Conservation (phyloP, 2,329 filamentous ascomycete genomes). For the Rhytidhysteron rufulum region DNA sequence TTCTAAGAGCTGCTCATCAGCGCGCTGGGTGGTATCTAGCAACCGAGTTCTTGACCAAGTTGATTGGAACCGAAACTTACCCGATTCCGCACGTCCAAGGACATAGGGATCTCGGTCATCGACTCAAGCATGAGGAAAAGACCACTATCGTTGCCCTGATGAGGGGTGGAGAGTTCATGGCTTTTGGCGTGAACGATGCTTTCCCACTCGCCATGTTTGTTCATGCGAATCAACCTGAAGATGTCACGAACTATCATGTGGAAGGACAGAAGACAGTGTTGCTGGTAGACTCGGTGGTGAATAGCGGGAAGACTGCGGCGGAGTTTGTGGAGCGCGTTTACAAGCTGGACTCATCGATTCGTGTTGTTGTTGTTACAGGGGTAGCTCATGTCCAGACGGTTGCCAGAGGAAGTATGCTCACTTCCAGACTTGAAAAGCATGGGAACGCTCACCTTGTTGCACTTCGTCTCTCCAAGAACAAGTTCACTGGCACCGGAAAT, state of each 20-base stretch:
- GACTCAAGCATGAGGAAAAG: constrained; percentile 43
- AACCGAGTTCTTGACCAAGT: constrained; percentile 42
- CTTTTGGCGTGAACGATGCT: constrained; percentile 52
- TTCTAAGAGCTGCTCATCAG: constrained; percentile 48
- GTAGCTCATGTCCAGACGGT: constrained; percentile 48
- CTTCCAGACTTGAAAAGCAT: constrained; percentile 7
- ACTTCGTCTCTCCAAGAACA: constrained; percentile 55
- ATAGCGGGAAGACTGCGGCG: constrained; percentile 50
- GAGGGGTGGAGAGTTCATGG: constrained; percentile 62
- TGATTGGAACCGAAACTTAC: constrained; percentile 50
- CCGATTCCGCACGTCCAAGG: constrained; percentile 53
- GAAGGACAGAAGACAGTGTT: constrained; percentile 40
- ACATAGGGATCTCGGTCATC: constrained; percentile 41
- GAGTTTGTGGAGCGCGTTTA: constrained; percentile 50
- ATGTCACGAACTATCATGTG: constrained; percentile 46
- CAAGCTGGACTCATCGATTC: constrained; percentile 32
- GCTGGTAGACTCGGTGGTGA: constrained; percentile 60
- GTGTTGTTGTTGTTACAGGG: constrained; percentile 54
- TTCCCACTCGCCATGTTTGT: constrained; percentile 52
- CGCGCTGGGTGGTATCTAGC: constrained; percentile 54
- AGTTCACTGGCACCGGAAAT: constrained; percentile 48
- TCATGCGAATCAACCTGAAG: constrained; percentile 40
- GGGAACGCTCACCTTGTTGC: constrained; percentile 44
- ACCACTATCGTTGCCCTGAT: constrained; percentile 59
- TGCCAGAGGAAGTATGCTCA: constrained; percentile 13